Evolutionary conservation across 1,284 basidiomycete species (phyloP), one percentile per base, ranked within the genome.

Genomic region (Coniferiporia weirii): DNA sequence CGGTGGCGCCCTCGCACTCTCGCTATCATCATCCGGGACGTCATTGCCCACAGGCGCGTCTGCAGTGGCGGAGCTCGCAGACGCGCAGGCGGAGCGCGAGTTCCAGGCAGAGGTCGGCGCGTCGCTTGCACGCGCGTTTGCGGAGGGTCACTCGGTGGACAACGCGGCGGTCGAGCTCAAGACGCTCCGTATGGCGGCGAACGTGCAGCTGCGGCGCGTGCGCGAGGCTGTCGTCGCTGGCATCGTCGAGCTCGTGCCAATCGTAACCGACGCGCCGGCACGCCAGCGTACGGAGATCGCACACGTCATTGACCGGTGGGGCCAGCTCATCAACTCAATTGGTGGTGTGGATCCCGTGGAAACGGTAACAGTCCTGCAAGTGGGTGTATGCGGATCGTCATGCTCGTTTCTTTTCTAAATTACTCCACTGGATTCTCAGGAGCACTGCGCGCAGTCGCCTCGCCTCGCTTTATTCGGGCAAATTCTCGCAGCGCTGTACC

Each of bases 111-210:
- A 96, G 71, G 92, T 91, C 52, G 76, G 72, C 15, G 87, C 87
- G 63, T 94, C 92, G 15, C 79, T 96, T 52, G 89, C 92, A 60
- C 88, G 94, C 59, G 93, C 94, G 20, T 95, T 95, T 70, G 79
- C 84, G n/a, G 94, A 96, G 72, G 85, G 82, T 1, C 94, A 96
- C 74, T 90, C 89, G 4, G 84, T 95, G 54, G 93, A 95, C 67
- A 93, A 96, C 72, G 93, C 93, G 0, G 81, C 91, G 0, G 92
- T 96, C 65, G 93, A 96, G 70, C 81, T 96, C 65, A 96, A 95
- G 77, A 96, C 93, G 54, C 80, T 96, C 56, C 86, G 94, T 50
- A 96, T 96, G 94, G 92, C 93, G 46, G 89, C 85, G 65, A 96
- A 96, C 68, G 94, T 95, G 49, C 81, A 89, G 3, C 79, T 94